phyloP scores from a whole-genome alignment of 2,329 filamentous ascomycete species.

The Neonectria hederae region DNA sequence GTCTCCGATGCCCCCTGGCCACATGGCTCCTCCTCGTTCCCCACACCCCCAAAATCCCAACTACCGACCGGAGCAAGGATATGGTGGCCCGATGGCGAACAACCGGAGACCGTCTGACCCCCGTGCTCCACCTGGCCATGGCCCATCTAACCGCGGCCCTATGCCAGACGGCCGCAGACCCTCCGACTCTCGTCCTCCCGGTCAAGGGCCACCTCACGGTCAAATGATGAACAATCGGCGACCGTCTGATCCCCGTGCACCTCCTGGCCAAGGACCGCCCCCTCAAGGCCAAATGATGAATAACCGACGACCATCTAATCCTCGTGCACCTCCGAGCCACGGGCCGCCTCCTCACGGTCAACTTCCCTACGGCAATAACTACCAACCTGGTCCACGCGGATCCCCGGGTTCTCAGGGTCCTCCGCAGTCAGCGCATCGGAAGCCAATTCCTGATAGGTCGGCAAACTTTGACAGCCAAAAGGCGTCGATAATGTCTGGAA shows the following conservation, averaged over 20 bases:
- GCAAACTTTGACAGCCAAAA: conserved; percentile 36
- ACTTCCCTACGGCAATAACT: conserved; percentile 28
- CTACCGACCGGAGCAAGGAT: conserved; percentile 40
- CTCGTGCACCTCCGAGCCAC: conserved; percentile 14
- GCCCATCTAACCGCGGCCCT: conserved; percentile 30
- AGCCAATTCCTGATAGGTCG: conserved; percentile 43
- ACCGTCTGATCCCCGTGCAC: conserved; percentile 26
- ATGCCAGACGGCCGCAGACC: conserved; percentile 33
- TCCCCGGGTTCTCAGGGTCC: conserved; percentile 31
- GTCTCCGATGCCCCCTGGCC: conserved; percentile 41
- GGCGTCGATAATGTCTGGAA: conserved; percentile 38
- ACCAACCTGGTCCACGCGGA: conserved; percentile 36
- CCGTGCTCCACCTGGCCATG: conserved; percentile 17
- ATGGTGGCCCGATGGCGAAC: conserved; percentile 33
- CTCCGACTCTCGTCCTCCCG: conserved; percentile 23
- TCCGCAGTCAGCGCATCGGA: conserved; percentile 41
- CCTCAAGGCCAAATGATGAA: conserved; percentile 25
- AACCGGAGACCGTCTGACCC: conserved; percentile 31
- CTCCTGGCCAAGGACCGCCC: conserved; percentile 34
- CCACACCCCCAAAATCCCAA: conserved; percentile 44
- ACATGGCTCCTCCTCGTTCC: conserved; percentile 41
- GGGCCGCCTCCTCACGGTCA: conserved; percentile 33
- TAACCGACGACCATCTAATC: conserved; percentile 4
- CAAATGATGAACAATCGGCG: conserved; percentile 24
- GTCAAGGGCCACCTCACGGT: conserved; percentile 33